Base-by-base conservation (phyloP, 2,329 filamentous ascomycete genomes). In the Endothia cerciana region DNA sequence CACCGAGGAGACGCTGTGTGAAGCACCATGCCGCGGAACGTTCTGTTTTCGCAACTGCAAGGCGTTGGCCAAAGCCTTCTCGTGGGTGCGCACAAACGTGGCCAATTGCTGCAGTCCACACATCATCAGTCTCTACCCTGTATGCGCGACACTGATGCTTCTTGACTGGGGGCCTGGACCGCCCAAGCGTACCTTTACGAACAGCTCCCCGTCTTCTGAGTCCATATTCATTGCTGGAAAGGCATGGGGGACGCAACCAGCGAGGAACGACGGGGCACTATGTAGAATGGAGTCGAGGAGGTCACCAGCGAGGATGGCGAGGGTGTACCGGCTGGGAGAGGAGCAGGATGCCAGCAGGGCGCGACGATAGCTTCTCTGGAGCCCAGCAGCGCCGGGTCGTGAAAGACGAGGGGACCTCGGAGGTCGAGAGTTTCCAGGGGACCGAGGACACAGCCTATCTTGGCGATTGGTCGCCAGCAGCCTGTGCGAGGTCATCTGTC, bases 1-100 rank as follows among this genome's bases (percentile, higher is more conserved):
- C 64, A 87, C 81, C 36, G 86, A 83, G 67, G 86, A 87, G 60
- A 88, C 84, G 74, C 86, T 89, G 72, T 89, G 87, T 15, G 90
- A 89, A 64, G 87, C 80, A 71, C 85, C 87, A 87, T 94, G 88
- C 73, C 89, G 90, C 69, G 87, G 82, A 49, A 84, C 81, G 69
- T 87, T 85, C 73, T 92, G 89, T 73, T 92, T 88, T 77, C 90
- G 90, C 72, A 96, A 85, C 78, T 97, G 94, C 69, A 97, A 83
- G 73, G 94, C 94, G 82, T 98, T 98, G 76, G 95, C 95, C 69
- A 99, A 87, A 45, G 94, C 94, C 81, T 97, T 97, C 80, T 99
- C 95, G 82, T 99, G 93, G 64, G 93, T 97, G 69, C 94, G 93
- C 80, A 99, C 93, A 80, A 97, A 98, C 80, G 90, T 90, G 76